These are phyloP conservation scores for Caryopteris hybrid DNA, from an alignment of 305 asterid species.

Conservation along the genomic window DNA sequence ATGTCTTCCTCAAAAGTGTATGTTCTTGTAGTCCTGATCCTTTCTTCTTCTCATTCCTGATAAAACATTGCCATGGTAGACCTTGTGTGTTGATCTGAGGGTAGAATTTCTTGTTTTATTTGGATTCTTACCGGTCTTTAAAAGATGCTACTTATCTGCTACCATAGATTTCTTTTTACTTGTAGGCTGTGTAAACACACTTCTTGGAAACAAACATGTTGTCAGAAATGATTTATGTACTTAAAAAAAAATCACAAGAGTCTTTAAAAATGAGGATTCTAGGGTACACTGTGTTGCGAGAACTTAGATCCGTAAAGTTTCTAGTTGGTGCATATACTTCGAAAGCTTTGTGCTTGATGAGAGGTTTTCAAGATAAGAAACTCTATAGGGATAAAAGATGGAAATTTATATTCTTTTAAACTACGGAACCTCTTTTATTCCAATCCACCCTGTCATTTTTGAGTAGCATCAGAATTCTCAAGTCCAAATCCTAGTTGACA, in stretches of 20 bases:
- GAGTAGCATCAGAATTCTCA: not conserved
- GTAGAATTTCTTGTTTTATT: not conserved
- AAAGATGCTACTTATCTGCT: too few species aligned
- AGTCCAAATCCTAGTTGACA: not conserved
- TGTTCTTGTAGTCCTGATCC: conserved; percentile 9
- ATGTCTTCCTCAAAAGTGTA: not conserved
- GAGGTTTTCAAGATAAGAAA: not conserved
- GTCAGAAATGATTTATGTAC: too few species aligned
- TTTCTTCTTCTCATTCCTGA: not conserved
- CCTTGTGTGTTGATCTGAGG: conserved; percentile 4
- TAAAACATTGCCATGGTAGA: not conserved
- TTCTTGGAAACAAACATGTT: too few species aligned
- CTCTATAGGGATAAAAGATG: not conserved
- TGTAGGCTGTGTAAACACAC: too few species aligned
- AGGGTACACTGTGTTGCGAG: too few species aligned
- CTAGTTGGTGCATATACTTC: too few species aligned
- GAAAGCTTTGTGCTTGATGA: not conserved
- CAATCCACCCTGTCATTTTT: not conserved
- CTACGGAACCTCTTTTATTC: not conserved
- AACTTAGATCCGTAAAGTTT: too few species aligned
- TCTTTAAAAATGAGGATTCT: too few species aligned
- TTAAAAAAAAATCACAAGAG: too few species aligned
- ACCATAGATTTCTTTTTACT: too few species aligned
- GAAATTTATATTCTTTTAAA: not conserved
- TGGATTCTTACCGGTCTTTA: not conserved